Evolutionary conservation across 305 asterid genomes (phyloP), one percentile per base, ranked within the genome.

Genomic region (Stenogyne calaminthoides): DNA sequence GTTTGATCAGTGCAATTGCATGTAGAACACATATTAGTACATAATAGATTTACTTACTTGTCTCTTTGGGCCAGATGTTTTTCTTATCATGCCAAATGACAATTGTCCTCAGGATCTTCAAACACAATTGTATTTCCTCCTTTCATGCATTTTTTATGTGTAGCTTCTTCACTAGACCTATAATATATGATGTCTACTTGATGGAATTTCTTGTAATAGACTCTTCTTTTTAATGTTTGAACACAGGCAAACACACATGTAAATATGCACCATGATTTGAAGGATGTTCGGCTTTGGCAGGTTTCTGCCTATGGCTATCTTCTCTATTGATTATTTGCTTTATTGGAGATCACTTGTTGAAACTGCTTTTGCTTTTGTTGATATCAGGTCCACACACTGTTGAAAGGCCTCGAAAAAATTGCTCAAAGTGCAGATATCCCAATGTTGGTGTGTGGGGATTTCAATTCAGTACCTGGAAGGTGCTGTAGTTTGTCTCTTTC

Each of bases 251-350:
- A 94, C 86, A 94, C 99, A 25, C 98, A 94, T 84, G 91, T 94
- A 69, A 87, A 90, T 71, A 92, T 92, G 80, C 99, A 85, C 55
- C 96, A 84, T 72, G 99, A 94, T 20, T 77, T 88, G 83, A 94
- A 87, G 88, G 99, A 94, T 79, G 97, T 94, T 85, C 90, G 90
- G 83, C 95, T 94, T 64, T 94, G 98, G 99, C 99, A 92, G 99
- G 99, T 94, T 69, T 58, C 62, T 70, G 22, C 74, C 42, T 37
- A 20, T 69, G 44, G 22, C 62, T 37, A 55, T 64, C 58, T 37
- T 63, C 60, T 61, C 70, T 74, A 27, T 56, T 46, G 32, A 72
- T 37, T 61, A 62, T 60, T 67, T 51, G 15, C 57, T 51, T 42
- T 57, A 25, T 44, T 58, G 15, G 56, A 54, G 67, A 66, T 63